phyloP scores from a whole-genome alignment of 192 early-diverging fungal species.

The Jimgerdemannia lactiflua region DNA sequence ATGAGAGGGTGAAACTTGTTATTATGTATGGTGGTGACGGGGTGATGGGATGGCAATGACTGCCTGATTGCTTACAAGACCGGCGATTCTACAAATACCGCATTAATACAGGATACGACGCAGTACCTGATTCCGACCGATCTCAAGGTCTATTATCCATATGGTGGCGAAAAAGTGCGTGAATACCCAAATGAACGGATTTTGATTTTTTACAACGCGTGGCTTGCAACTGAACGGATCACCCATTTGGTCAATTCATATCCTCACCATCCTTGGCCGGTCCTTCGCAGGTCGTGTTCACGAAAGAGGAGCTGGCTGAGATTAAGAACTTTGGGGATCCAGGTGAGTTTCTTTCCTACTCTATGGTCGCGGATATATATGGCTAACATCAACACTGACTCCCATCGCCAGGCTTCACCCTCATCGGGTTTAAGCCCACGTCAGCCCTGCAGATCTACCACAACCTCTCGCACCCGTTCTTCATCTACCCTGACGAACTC shows the following conservation, averaged over 20 bases:
- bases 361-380: too few species aligned
- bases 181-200: not conserved
- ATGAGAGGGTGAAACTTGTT: not conserved
- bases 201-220: too few species aligned
- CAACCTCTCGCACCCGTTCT: slow-evolving; percentile 62
- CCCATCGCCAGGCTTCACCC: slow-evolving; percentile 42
- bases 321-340: slow-evolving; percentile 65
- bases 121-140: slow-evolving; percentile 49
- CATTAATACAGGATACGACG: slow-evolving; percentile 40
- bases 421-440: slow-evolving; percentile 73
- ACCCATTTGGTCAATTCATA: too few species aligned
- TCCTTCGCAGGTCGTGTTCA: slow-evolving; percentile 58
- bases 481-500: slow-evolving; percentile 74
- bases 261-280: too few species aligned
- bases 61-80: too few species aligned
- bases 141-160: slow-evolving; percentile 65
- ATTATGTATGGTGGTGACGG: too few species aligned
- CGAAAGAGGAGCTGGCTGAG: slow-evolving; percentile 60
- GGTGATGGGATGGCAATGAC: too few species aligned
- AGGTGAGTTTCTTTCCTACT: slow-evolving; percentile 27
- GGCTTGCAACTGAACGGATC: too few species aligned
- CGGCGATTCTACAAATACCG: not conserved
- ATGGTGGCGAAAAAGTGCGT: slow-evolving; percentile 63
- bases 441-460: slow-evolving; percentile 44
- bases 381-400: slow-evolving; percentile 8